Evolutionary conservation across 2,329 filamentous ascomycete genomes (phyloP).

Genomic region (Diaporthe sp.): DNA sequence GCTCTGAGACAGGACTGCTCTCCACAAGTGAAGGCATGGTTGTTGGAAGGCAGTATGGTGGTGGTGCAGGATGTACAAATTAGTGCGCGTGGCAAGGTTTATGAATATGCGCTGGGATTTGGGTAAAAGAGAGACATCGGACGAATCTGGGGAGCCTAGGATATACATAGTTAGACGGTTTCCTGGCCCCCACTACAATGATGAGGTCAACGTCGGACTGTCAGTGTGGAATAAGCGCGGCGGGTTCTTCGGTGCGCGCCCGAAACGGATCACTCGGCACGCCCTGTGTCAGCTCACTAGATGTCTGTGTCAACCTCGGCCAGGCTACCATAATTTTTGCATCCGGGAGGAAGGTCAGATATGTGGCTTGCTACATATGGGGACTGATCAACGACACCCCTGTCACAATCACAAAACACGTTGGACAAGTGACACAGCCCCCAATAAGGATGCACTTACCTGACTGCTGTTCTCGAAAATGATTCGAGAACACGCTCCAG

Average conservation of each 20-base stretch:
- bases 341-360: constrained; percentile 9
- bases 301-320: constrained; percentile 20
- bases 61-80: neutral
- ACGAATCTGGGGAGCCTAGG: constrained; percentile 2
- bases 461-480: neutral
- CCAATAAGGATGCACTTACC: constrained; percentile 13
- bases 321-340: neutral
- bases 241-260: constrained; percentile 22
- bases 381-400: constrained; percentile 19
- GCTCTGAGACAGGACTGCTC: neutral
- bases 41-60: neutral
- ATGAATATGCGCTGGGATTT: neutral
- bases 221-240: neutral
- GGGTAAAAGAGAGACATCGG: neutral
- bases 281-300: constrained; percentile 15
- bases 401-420: constrained; percentile 6
- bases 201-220: constrained; percentile 21
- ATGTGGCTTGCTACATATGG: constrained; percentile 2
- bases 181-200: neutral
- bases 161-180: constrained; percentile 14
- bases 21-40: constrained; percentile 3
- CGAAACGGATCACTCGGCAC: constrained; percentile 30
- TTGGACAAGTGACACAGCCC: constrained; percentile 20
- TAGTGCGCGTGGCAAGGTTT: neutral
- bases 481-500: neutral